A percentile compares a stretch with the other conserved stretches of the same genome.
Conservation (phyloP, 1,139 yeast genomes). For the Candida tunisiensis region DNA sequence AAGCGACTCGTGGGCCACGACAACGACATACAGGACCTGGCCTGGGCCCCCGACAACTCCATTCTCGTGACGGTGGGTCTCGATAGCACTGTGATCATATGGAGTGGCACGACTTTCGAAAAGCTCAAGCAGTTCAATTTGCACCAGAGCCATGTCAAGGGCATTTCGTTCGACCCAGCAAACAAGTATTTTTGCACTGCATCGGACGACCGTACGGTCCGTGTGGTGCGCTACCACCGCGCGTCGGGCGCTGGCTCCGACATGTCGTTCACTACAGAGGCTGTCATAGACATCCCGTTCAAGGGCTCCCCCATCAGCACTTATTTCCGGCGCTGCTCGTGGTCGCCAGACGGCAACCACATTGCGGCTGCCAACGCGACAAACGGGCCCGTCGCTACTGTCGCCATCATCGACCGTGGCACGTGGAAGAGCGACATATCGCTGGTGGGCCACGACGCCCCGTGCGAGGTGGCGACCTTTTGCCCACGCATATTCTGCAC, state of each 20-base stretch:
- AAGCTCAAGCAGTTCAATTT: constrained; percentile 76
- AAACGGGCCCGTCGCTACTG: constrained; percentile 88
- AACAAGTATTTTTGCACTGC: constrained; percentile 95
- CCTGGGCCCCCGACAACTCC: constrained; percentile 94
- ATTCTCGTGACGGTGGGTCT: constrained; percentile 85
- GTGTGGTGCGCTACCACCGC: constrained; percentile 73
- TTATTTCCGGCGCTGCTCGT: constrained; percentile 78
- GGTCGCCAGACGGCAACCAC: constrained; percentile 98
- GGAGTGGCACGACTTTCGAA: constrained; percentile 91
- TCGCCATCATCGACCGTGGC: constrained; percentile 78
- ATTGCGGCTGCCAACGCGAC: constrained; percentile 96
- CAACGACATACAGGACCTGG: constrained; percentile 90
- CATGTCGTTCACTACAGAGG: constrained; percentile 73
- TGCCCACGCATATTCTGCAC: constrained; percentile 52
- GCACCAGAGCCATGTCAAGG: constrained; percentile 92
- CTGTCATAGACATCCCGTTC: constrained; percentile 70
- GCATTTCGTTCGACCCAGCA: constrained; percentile 95
- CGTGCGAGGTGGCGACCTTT: constrained; percentile 86
- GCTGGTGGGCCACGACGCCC: constrained; percentile 89
- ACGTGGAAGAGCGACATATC: constrained; percentile 84
- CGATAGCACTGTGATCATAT: constrained; percentile 78
- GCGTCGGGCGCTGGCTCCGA: constrained; percentile 51
- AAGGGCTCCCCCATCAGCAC: constrained; percentile 81
- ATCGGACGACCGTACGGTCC: constrained; percentile 83
- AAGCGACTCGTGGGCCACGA: constrained; percentile 90